Evolutionary conservation across 164 flowering plant genomes (phyloP), one percentile per base, ranked within the genome.

Genomic region (Santalum album): DNA sequence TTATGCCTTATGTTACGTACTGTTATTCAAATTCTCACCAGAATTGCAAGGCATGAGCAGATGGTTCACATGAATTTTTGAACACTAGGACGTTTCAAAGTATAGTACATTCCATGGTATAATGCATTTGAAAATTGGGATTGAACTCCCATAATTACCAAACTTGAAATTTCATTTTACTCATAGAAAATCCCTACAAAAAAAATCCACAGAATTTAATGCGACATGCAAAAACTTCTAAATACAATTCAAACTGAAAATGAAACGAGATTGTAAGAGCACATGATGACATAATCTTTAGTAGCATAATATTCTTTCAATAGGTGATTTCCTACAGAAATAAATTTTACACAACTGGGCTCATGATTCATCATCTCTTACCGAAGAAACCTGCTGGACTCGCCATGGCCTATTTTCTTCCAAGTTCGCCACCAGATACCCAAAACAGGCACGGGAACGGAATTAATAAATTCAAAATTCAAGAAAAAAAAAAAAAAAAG

Each of bases 311-410:
- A 38, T 9, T 38, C n/a, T 38, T 4, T 15, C 42, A 38, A 16
- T 16, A 38, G 42, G 42, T 3, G 17, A 1, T 9, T 38, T 38
- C 21, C 45, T 17, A 18, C 45, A 42, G 7, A 42, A n/a, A 42
- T 17, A 7, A 18, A 17, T 2, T 5, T 17, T 17, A 42, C 14
- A 42, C 4, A 42, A 18, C 21, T 17, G 21, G 17, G 21, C 21
- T 10, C 6, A 50, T 29, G 22, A 17, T 36, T 25, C 47, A 16
- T 24, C 15, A 10, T 45, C 1, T 57, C 97, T 75, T 69, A 90
- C 97, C 79, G 86, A 69, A 16, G 97, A 87, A 59, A 90, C 94
- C 54, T 80, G 81, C 17, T 73, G 69, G 48, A 87, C 56, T 64
- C 97, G 52, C 97, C 97, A 90, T 6, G 94, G 89, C 69, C 97